These are phyloP conservation scores for Neocallimastix lanati DNA, from an alignment of 192 early-diverging fungal species.

Conservation along the genomic window DNA sequence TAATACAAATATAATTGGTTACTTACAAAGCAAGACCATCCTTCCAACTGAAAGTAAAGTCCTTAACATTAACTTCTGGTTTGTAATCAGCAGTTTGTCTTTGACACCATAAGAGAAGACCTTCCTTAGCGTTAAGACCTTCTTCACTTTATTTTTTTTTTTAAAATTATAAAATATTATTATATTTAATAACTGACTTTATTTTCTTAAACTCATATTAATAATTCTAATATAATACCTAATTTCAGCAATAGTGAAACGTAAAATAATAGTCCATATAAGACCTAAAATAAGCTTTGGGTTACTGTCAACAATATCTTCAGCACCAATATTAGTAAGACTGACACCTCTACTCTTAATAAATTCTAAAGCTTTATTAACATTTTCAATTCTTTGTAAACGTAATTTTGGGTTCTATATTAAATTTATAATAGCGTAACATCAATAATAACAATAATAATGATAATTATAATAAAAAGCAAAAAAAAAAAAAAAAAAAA, in stretches of 20 bases:
- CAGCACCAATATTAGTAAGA: slow-evolving; percentile 91
- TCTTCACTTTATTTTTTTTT: slow-evolving; percentile 46
- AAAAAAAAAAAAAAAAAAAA: too few relatives aligned
- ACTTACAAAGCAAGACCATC: slow-evolving; percentile 79
- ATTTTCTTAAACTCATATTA: too few relatives aligned
- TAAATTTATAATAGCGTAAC: too few relatives aligned
- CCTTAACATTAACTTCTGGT: slow-evolving; percentile 65
- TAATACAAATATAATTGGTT: too few relatives aligned
- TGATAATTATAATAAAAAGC: too few relatives aligned
- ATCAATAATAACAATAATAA: too few relatives aligned
- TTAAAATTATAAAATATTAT: too few relatives aligned
- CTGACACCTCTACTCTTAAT: slow-evolving; percentile 67
- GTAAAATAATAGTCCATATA: slow-evolving; percentile 93
- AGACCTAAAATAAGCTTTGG: slow-evolving; percentile 81
- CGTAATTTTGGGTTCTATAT: slow-evolving; percentile 68
- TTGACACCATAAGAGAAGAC: slow-evolving; percentile 92
- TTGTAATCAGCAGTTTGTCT: slow-evolving; percentile 76
- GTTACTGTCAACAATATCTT: slow-evolving; percentile 91
- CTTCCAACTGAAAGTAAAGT: slow-evolving; percentile 87
- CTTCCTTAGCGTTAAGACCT: slow-evolving; percentile 89
- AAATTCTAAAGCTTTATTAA: slow-evolving; percentile 84
- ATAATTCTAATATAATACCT: too few relatives aligned
- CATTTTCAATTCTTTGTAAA: slow-evolving; percentile 89
- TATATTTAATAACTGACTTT: too few relatives aligned
- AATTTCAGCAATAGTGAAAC: slow-evolving; percentile 90